Evolutionary conservation across 192 early-diverging fungal species (phyloP).

Genomic region (Podila minutissima): DNA sequence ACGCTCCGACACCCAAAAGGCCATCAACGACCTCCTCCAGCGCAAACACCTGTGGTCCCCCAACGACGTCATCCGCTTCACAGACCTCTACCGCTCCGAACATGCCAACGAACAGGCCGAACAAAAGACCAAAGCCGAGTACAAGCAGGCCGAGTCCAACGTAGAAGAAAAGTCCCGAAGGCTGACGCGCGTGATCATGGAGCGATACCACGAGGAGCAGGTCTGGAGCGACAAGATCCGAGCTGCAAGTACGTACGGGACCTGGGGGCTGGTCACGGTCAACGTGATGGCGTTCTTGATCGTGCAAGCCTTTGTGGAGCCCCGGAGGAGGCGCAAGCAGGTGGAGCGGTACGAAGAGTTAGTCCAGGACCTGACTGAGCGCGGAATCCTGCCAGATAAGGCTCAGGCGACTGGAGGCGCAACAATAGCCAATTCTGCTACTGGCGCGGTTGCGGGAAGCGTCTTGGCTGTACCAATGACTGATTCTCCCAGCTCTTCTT

Average conservation of each 20-base stretch:
- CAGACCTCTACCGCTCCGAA: conserved; percentile 77
- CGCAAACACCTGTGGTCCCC: conserved; percentile 81
- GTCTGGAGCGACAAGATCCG: conserved; percentile 91
- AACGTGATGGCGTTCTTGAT: conserved; percentile 73
- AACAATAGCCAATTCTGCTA: not conserved
- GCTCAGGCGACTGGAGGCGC: not conserved
- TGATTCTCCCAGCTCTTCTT: not conserved
- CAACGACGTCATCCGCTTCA: conserved; percentile 80
- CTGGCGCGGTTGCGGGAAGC: not conserved
- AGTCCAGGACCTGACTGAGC: conserved; percentile 40
- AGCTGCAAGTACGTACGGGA: conserved; percentile 76
- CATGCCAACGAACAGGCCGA: conserved; percentile 70
- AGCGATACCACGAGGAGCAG: conserved; percentile 86
- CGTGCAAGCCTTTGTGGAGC: conserved; percentile 81
- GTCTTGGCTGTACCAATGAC: not conserved
- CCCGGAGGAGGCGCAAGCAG: conserved; percentile 71
- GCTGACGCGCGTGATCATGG: conserved; percentile 74
- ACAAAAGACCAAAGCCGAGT: conserved; percentile 52
- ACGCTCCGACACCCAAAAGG: conserved; percentile 72
- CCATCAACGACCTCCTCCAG: conserved; percentile 81
- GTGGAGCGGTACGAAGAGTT: conserved; percentile 74
- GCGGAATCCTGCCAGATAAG: conserved; percentile 29
- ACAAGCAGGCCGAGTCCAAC: conserved; percentile 63
- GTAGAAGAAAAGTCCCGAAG: conserved; percentile 73
- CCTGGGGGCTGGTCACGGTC: conserved; percentile 72